Percentiles rank a stretch among this genome's conserved stretches.
Conservation (phyloP, 192 early-diverging fungal species). For the Backusella westeae region DNA sequence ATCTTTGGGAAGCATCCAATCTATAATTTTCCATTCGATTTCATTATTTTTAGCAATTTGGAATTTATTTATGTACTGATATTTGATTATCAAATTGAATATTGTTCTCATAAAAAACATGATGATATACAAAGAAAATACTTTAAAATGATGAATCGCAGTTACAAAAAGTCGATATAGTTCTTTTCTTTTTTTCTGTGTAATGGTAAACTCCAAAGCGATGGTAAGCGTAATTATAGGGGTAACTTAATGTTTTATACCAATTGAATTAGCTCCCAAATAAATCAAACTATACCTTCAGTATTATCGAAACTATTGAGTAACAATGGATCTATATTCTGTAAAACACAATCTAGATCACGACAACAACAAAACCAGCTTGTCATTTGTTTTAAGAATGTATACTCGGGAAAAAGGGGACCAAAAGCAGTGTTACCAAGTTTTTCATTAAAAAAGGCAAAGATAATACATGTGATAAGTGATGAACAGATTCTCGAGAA, state of each 20-base stretch:
- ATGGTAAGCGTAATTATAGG: not conserved
- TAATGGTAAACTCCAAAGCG: not conserved
- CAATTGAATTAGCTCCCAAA: too few species aligned
- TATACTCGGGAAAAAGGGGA: not conserved
- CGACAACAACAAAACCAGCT: not conserved
- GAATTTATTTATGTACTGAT: not conserved
- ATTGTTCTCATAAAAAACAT: not conserved
- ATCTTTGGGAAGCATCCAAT: not conserved
- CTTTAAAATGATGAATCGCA: not conserved
- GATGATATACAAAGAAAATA: not conserved
- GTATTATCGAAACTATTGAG: not conserved
- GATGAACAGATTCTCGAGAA: not conserved
- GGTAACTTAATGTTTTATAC: not conserved
- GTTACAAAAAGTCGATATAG: not conserved
- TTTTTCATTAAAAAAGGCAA: not conserved
- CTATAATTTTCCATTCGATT: not conserved
- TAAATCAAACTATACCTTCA: too few species aligned
- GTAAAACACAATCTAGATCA: not conserved
- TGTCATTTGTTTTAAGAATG: not conserved
- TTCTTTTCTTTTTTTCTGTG: not conserved
- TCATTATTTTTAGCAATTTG: not conserved
- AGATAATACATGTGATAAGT: not conserved
- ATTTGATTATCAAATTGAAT: not conserved
- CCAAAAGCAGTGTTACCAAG: not conserved
- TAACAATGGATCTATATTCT: not conserved